These are phyloP conservation scores for Pseudoperonospora humuli DNA, from an alignment of 352 stramenopile species.

Conservation along the genomic window DNA sequence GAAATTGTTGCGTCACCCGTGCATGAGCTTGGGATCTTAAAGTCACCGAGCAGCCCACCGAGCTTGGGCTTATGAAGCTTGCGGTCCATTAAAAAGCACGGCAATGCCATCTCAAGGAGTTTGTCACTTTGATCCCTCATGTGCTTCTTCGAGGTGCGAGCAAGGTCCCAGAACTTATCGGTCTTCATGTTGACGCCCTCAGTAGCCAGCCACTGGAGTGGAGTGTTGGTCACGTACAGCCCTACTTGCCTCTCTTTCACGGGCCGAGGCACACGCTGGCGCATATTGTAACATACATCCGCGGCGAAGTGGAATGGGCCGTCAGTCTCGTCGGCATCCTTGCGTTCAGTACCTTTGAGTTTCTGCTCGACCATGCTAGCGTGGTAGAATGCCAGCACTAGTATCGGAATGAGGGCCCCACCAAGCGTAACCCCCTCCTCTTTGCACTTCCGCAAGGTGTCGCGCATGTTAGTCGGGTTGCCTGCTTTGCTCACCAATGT, in stretches of 20 bases:
- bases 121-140: slow-evolving; percentile 15
- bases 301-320: slow-evolving; percentile 30
- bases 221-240: slow-evolving; percentile 37
- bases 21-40: slow-evolving; percentile 25
- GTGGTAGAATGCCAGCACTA: slow-evolving; percentile 45
- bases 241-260: slow-evolving; percentile 32
- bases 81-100: slow-evolving; percentile 25
- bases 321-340: slow-evolving; percentile 10
- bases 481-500: slow-evolving; percentile 32
- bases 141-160: slow-evolving; percentile 29
- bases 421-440: slow-evolving; percentile 34
- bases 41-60: slow-evolving; percentile 16
- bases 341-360: slow-evolving; percentile 12
- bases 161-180: slow-evolving; percentile 47
- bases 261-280: slow-evolving; percentile 15
- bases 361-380: slow-evolving; percentile 29
- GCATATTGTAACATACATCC: slow-evolving; percentile 49
- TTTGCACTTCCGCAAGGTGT: slow-evolving; percentile 32
- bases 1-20: slow-evolving; percentile 42
- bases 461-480: slow-evolving; percentile 30
- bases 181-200: slow-evolving; percentile 38
- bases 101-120: slow-evolving; percentile 43
- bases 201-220: slow-evolving; percentile 35
- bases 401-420: slow-evolving; percentile 35
- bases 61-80: slow-evolving; percentile 24